A percentile compares a stretch with the other conserved stretches of the same genome.
Evolutionary conservation across 2,329 filamentous ascomycete genomes (phyloP).

Genomic region (Botrytis porri): DNA sequence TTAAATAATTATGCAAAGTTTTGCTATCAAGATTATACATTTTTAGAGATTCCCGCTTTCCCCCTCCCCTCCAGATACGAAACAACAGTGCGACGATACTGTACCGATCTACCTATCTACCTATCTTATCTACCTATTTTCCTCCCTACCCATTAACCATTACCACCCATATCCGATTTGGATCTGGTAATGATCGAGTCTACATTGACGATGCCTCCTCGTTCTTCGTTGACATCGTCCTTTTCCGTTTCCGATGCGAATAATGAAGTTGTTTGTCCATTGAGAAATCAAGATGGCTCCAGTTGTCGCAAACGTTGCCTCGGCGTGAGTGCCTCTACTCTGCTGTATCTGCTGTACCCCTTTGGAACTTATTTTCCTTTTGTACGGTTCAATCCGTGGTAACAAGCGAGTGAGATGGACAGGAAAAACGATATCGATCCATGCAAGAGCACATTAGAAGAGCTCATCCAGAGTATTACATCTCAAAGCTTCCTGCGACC

Average conservation of each 20-base stretch:
- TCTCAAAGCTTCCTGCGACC: conserved; percentile 94
- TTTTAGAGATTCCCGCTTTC: conserved; percentile 8
- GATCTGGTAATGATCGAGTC: conserved; percentile 53
- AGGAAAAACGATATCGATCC: conserved; percentile 95
- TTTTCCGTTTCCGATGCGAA: conserved; percentile 90
- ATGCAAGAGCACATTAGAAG: conserved; percentile 99
- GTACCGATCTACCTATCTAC: background rate
- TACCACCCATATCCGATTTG: background rate
- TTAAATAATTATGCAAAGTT: conserved; percentile 3
- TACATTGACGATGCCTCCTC: conserved; percentile 72
- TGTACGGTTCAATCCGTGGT: conserved; percentile 37
- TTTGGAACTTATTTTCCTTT: conserved; percentile 32
- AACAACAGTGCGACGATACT: conserved; percentile 8
- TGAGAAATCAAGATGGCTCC: conserved; percentile 94
- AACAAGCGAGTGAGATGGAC: conserved; percentile 38
- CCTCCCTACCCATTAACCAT: background rate
- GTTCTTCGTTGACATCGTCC: conserved; percentile 80
- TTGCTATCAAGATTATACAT: background rate
- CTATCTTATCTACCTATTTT: background rate
- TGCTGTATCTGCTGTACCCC: conserved; percentile 34
- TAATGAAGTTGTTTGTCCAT: conserved; percentile 94
- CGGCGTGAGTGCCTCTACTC: conserved; percentile 70
- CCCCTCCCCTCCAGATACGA: background rate
- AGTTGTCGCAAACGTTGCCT: conserved; percentile 97
- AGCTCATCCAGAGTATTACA: conserved; percentile 95